phyloP scores from a whole-genome alignment of 1,284 basidiomycete genomes.

The Ustilago xerochloae region DNA sequence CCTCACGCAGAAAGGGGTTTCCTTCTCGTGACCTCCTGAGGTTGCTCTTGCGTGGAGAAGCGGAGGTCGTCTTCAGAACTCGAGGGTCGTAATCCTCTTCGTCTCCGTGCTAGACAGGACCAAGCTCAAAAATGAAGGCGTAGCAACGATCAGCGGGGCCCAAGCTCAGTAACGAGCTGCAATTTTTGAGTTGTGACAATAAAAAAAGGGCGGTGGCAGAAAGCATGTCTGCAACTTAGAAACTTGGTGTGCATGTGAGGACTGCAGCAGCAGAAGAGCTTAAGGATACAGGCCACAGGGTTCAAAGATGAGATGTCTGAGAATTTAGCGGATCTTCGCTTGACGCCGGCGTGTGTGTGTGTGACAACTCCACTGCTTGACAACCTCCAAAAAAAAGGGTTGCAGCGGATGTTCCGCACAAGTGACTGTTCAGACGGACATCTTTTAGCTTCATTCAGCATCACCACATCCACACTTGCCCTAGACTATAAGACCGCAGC shows the following conservation, averaged over 20 bases:
- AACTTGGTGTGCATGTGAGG: not conserved
- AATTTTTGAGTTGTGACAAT: constrained; percentile 1
- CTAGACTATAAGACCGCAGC: not conserved
- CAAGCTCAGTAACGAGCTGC: not conserved
- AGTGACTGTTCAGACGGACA: no score
- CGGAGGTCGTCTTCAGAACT: no score
- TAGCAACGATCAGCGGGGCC: constrained; percentile 4
- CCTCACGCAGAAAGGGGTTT: not conserved
- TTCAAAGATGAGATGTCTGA: no score
- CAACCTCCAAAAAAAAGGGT: not conserved
- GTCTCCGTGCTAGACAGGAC: not conserved
- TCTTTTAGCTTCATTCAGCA: not conserved
- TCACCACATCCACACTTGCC: not conserved
- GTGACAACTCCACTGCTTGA: constrained; percentile 1
- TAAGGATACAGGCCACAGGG: not conserved
- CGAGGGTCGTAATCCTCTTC: not conserved
- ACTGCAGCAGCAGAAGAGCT: not conserved
- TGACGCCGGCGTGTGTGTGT: not conserved
- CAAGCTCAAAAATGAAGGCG: not conserved
- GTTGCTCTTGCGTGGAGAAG: no score
- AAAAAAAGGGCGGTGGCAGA: not conserved
- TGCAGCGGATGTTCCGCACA: not conserved
- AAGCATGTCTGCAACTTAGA: not conserved
- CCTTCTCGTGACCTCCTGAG: not conserved
- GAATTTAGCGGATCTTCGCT: not conserved